These are phyloP conservation scores for Leishmania mexicana DNA, from an alignment of 208 protist species.

Conservation along the genomic window DNA sequence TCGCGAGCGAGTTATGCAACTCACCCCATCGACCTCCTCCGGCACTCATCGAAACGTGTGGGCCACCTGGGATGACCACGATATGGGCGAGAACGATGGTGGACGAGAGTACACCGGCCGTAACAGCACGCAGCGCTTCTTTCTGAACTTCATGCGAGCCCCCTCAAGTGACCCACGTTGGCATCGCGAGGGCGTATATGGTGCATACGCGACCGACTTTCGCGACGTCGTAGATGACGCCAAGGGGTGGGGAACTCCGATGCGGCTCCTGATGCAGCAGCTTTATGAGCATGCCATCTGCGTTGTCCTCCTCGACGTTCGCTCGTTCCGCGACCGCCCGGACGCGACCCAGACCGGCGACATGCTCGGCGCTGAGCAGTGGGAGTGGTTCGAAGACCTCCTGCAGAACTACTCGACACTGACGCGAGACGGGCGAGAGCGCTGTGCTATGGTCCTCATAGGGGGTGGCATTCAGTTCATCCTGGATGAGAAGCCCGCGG, in stretches of 20 bases:
- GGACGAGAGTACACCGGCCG: conserved; percentile 65
- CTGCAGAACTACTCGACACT: conserved; percentile 40
- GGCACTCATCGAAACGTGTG: conserved; percentile 33
- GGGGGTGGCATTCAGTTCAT: conserved; percentile 81
- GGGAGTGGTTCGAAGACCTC: conserved; percentile 67
- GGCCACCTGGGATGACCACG: conserved; percentile 91
- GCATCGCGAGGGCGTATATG: conserved; percentile 68
- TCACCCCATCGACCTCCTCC: neutral
- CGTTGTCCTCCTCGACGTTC: conserved; percentile 82
- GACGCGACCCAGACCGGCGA: conserved; percentile 62
- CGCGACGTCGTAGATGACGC: conserved; percentile 26
- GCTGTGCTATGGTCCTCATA: conserved; percentile 71
- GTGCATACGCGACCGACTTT: conserved; percentile 56
- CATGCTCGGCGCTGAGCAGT: conserved; percentile 83
- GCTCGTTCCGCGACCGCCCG: conserved; percentile 67
- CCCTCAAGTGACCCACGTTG: conserved; percentile 42
- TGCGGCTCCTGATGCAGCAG: conserved; percentile 17
- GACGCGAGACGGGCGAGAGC: conserved; percentile 23
- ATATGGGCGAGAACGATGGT: conserved; percentile 88
- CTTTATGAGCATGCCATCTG: conserved; percentile 67
- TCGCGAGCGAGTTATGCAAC: neutral
- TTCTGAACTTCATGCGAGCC: conserved; percentile 81
- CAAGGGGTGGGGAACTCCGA: conserved; percentile 16
- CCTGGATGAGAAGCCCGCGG: conserved; percentile 72
- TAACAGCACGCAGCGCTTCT: conserved; percentile 61